Percentiles rank a stretch among this genome's conserved stretches.
Conservation (phyloP, 805 yeast genomes). For the Candida dajiaensis region DNA sequence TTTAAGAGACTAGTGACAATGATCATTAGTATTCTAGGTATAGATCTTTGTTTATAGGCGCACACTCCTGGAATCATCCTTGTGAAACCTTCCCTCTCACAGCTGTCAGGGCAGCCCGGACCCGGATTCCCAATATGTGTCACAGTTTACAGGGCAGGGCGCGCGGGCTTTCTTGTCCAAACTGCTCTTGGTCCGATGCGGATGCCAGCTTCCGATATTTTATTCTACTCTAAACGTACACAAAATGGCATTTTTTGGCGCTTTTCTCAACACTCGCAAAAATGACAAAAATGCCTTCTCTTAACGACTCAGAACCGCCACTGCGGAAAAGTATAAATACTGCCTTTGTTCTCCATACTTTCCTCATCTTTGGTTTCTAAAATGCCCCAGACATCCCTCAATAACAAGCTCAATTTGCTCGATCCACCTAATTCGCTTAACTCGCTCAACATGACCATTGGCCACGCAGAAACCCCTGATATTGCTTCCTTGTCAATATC, state of each 20-base stretch:
- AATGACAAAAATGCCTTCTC: not conserved
- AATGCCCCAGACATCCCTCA: not conserved
- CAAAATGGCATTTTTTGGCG: not conserved
- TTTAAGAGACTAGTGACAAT: too few species aligned
- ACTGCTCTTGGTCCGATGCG: not conserved
- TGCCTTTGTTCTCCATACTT: not conserved
- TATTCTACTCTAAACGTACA: not conserved
- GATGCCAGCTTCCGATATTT: not conserved
- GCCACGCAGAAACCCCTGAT: constrained; percentile 24
- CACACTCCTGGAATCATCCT: too few species aligned
- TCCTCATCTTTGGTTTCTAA: too few species aligned
- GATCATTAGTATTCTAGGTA: too few species aligned
- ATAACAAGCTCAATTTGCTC: not conserved
- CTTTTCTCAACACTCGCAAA: not conserved
- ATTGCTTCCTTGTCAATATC: constrained; percentile 36
- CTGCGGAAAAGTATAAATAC: not conserved
- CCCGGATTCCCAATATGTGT: too few species aligned
- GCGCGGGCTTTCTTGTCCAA: too few species aligned
- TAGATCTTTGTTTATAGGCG: too few species aligned
- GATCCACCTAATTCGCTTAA: not conserved
- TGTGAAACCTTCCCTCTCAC: too few species aligned
- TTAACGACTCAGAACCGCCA: not conserved
- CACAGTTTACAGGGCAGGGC: too few species aligned
- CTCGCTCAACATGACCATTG: not conserved
- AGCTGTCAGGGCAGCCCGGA: too few species aligned